phyloP scores from a whole-genome alignment of 805 yeast genomes.

The Danielia oregonensis region DNA sequence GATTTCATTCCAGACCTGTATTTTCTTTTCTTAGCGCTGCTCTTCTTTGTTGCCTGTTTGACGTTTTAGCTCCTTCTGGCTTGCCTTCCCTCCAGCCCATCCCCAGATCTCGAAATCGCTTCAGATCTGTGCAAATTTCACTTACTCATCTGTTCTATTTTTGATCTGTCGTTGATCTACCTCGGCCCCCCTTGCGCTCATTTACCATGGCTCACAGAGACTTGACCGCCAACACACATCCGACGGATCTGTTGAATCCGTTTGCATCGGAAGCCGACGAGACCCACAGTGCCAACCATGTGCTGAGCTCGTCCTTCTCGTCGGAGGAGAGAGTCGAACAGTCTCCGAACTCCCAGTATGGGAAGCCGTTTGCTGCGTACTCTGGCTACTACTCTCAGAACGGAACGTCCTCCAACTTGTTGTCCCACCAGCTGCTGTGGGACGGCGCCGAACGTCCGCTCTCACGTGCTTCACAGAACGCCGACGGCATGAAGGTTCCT shows the following conservation, averaged over 20 bases:
- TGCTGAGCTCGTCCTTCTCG: slow-evolving; percentile 13
- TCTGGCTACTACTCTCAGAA: slow-evolving; percentile 38
- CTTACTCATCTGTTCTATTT: too few species aligned
- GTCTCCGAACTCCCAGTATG: slow-evolving; percentile 2
- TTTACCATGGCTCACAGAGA: slow-evolving; percentile 28
- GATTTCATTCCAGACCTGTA: too few species aligned
- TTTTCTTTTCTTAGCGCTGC: too few species aligned
- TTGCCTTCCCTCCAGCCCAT: too few species aligned
- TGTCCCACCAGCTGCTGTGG: slow-evolving; percentile 11
- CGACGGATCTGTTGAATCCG: slow-evolving; percentile 7
- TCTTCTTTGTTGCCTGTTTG: too few species aligned
- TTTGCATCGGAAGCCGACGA: slow-evolving; percentile 12
- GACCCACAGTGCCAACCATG: slow-evolving; percentile 2
- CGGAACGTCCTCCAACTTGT: slow-evolving; percentile 36
- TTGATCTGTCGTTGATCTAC: background rate
- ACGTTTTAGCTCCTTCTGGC: too few species aligned
- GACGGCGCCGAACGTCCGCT: background rate
- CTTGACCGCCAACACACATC: slow-evolving; percentile 25
- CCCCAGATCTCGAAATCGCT: too few species aligned
- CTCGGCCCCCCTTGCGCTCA: slow-evolving; percentile 1
- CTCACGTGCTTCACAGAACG: slow-evolving; percentile 1
- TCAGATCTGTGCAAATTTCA: too few species aligned
- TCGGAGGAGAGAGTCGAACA: background rate
- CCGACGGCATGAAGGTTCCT: slow-evolving; percentile 35
- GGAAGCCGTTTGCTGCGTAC: slow-evolving; percentile 13